Conservation (phyloP, 345 rosid genomes). For the Aquilaria malaccensis region DNA sequence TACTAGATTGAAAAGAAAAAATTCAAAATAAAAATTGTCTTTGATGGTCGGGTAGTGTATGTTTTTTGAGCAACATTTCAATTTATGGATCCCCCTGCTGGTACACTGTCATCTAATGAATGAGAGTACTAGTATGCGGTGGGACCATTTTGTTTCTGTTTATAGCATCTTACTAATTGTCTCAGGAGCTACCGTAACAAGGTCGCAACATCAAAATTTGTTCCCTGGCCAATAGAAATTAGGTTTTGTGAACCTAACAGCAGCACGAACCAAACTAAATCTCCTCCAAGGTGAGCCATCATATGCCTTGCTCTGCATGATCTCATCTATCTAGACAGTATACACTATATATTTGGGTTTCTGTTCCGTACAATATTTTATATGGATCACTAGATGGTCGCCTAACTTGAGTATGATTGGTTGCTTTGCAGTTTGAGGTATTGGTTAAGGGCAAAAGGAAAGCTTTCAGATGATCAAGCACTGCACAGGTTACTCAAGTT, state of each 20-base stretch:
- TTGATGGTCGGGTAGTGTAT: too few species aligned
- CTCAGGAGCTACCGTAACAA: constrained; percentile 88
- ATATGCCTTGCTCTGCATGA: constrained; percentile 6
- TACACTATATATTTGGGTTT: too few species aligned
- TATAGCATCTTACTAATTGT: constrained; percentile 12
- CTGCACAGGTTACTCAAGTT: constrained; percentile 63
- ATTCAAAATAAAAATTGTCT: too few species aligned
- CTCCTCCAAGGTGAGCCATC: constrained; percentile 67
- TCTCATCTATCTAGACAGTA: constrained; percentile 3
- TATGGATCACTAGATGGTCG: neutral
- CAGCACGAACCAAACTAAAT: constrained; percentile 65
- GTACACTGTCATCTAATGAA: too few species aligned
- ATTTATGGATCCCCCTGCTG: too few species aligned
- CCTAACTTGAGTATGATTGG: constrained; percentile 1
- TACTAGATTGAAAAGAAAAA: too few species aligned
- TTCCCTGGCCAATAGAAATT: constrained; percentile 97
- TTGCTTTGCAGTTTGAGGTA: constrained; percentile 56
- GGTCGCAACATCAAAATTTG: constrained; percentile 52
- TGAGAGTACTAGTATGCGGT: too few species aligned
- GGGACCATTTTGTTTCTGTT: constrained; percentile 1
- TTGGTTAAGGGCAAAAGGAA: constrained; percentile 96
- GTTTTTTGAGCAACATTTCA: too few species aligned
- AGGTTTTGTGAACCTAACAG: constrained; percentile 79
- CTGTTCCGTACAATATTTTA: neutral
- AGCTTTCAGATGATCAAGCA: constrained; percentile 92